Base-by-base conservation (phyloP, 2,329 filamentous ascomycete genomes). In the Thielaviopsis euricoi region DNA sequence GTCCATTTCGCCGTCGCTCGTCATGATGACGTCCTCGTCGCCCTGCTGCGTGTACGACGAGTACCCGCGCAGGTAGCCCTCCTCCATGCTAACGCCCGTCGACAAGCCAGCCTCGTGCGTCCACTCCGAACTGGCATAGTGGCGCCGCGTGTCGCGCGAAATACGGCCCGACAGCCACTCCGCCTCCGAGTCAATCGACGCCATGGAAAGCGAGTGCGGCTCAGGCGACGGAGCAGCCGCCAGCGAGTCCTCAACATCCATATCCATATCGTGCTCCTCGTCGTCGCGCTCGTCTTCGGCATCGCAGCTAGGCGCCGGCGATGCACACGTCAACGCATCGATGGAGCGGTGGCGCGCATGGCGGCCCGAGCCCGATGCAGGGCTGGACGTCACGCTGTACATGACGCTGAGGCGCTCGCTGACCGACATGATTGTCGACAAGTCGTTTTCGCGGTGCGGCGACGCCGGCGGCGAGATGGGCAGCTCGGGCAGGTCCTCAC, bases 111-210 rank as follows among this genome's bases (percentile, higher is more conserved):
- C 55, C 53, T 57, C 55, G 6, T 46, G 73, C 55, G 87, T 83
- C 61, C 90, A 86, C 57, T 85, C 83, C 3, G 74, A 73, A 56
- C 68, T 71, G 15, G 63, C 75, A 68, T 61, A 77, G 75, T 67
- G 64, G 37, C 65, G 67, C 19, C 61, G 62, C 0, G 64, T 69
- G 2, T 43, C 29, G 26, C 48, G 56, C 29, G 55, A 60, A 17
- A 75, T 69, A 58, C 84, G 83, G 17, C 91, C 89, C 3, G 89
- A 93, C 51, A 98, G 82, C 93, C 93, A 98, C 0, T 90, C 96
- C 4, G 81, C 93, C 72, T 98, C 93, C 0, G 90, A 96, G 66
- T 96, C 93, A 60, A 97, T 88, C 0, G 90, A 96, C 1, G 89
- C 93, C 19, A 97, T 76, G 0, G 91, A 97, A 68, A 90, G 85